Conservation (phyloP, 2,329 filamentous ascomycete genomes). For the Spiromastix sp. region DNA sequence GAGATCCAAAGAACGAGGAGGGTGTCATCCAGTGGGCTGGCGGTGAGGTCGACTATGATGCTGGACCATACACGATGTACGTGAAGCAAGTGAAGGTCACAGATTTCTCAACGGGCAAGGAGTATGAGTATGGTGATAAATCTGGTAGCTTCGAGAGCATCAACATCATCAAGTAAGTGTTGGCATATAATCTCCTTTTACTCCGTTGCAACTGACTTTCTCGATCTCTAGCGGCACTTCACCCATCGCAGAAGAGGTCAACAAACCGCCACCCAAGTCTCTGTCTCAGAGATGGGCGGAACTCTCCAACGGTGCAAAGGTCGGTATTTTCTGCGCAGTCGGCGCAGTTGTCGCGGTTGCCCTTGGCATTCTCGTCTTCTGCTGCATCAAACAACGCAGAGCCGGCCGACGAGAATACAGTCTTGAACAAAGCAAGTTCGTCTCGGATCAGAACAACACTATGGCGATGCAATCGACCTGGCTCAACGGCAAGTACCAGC, state of each 20-base stretch:
- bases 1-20: conserved; percentile 28
- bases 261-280: conserved; percentile 25
- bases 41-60: conserved; percentile 11
- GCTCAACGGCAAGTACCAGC: conserved; percentile 25
- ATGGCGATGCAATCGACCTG: conserved; percentile 29
- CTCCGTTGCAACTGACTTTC: conserved; percentile 44
- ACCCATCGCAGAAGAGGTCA: conserved; percentile 35
- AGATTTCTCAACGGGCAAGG: conserved; percentile 49
- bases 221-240: conserved; percentile 52
- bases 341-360: conserved; percentile 23
- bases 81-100: conserved; percentile 50
- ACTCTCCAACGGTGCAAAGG: conserved; percentile 37
- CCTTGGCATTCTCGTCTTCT: conserved; percentile 32
- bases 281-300: conserved; percentile 33
- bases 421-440: conserved; percentile 37
- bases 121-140: conserved; percentile 55
- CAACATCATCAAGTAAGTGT: conserved; percentile 50
- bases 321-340: conserved; percentile 34
- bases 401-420: conserved; percentile 40
- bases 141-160: conserved; percentile 50
- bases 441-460: conserved; percentile 28
- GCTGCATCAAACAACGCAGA: conserved; percentile 41
- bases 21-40: conserved; percentile 13
- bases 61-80: conserved; percentile 63
- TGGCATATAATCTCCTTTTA: not conserved